These are phyloP conservation scores for Prunus armeniaca DNA, from an alignment of 306 rosid genomes.

Conservation along the genomic window DNA sequence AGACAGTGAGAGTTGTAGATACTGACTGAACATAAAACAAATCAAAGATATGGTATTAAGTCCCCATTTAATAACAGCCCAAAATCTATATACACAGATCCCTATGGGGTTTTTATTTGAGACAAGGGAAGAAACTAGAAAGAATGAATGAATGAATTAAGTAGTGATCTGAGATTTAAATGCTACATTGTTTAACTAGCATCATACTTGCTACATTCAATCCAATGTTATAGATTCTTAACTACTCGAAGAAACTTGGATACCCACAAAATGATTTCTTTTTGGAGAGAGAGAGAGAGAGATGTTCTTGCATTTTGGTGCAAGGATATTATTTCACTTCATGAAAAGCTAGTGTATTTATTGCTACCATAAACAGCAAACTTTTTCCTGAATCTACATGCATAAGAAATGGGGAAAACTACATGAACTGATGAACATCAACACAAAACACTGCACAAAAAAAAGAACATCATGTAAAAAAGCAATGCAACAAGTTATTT, in stretches of 20 bases:
- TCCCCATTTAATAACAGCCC: conserved; percentile 18
- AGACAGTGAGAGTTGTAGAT: conserved; percentile 29
- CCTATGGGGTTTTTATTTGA: conserved; percentile 25
- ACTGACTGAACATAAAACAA: conserved; percentile 53
- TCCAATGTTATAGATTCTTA: not conserved
- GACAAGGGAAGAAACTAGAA: not conserved
- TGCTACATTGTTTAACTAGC: too few relatives aligned
- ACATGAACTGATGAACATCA: not conserved
- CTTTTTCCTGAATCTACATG: not conserved
- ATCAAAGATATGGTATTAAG: conserved; percentile 42
- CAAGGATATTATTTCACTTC: not conserved
- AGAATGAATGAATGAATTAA: not conserved
- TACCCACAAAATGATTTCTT: not conserved
- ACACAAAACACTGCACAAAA: not conserved
- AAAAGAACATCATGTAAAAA: too few relatives aligned
- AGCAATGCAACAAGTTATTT: not conserved
- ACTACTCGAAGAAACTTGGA: not conserved
- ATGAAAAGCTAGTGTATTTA: not conserved
- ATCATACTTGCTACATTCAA: too few relatives aligned
- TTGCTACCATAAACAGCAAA: not conserved
- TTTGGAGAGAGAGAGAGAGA: not conserved
- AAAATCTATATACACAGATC: conserved; percentile 38
- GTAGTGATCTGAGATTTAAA: not conserved
- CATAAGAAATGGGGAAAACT: not conserved
- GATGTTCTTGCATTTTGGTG: not conserved